These are phyloP conservation scores for Coniferiporia sulphurascens DNA, from an alignment of 1,284 basidiomycete species.

Conservation along the genomic window DNA sequence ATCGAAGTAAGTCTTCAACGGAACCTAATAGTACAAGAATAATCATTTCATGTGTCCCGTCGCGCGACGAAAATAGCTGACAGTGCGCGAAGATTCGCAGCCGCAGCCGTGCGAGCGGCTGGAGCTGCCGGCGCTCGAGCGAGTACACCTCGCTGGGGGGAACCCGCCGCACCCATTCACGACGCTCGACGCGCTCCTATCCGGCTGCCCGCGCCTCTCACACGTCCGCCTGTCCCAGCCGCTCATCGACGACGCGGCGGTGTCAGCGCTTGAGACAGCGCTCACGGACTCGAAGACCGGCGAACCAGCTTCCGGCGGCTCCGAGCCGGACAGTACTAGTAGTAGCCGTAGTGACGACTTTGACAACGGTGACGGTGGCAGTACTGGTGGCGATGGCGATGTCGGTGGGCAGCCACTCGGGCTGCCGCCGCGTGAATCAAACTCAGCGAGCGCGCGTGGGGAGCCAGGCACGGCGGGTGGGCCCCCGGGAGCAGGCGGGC, in stretches of 20 bases:
- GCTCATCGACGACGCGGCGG: constrained; percentile 7
- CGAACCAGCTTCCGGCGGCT: background rate
- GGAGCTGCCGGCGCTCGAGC: constrained; percentile 2
- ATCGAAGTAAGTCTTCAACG: background rate
- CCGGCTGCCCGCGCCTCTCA: constrained; percentile 5
- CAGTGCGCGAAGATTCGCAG: constrained; percentile 8
- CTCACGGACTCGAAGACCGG: background rate
- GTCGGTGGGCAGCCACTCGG: too few relatives aligned
- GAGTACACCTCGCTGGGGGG: constrained; percentile 11
- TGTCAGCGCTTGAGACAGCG: background rate
- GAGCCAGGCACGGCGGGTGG: too few relatives aligned
- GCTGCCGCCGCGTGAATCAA: too few relatives aligned
- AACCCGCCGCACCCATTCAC: constrained; percentile 2
- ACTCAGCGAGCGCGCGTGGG: too few relatives aligned
- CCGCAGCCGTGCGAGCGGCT: background rate
- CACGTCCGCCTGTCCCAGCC: constrained; percentile 12
- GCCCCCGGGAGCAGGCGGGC: background rate
- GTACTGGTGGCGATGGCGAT: too few relatives aligned
- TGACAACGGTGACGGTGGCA: too few relatives aligned
- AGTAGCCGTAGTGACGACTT: too few relatives aligned
- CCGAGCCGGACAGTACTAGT: background rate
- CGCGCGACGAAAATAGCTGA: background rate
- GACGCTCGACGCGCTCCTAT: background rate
- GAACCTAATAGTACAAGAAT: background rate
- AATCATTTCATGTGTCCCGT: too few relatives aligned